Evolutionary conservation across 306 rosid species (phyloP).

Genomic region (Trichosanthes cucumerina): DNA sequence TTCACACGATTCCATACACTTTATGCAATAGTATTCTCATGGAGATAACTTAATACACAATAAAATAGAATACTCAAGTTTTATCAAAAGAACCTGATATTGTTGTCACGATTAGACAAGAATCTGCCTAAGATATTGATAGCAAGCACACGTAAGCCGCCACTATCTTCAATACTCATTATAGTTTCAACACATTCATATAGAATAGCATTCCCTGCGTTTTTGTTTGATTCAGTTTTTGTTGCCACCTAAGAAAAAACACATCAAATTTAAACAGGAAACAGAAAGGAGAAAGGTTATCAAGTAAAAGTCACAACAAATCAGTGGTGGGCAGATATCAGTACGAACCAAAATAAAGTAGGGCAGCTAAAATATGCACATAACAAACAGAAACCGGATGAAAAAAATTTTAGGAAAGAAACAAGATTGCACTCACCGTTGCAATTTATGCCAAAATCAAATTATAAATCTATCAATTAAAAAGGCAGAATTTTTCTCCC

Average conservation of each 20-base stretch:
- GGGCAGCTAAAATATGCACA: neutral
- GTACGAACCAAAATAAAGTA: neutral
- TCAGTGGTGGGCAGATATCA: neutral
- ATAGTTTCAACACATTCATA: conserved; percentile 96
- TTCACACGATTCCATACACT: neutral
- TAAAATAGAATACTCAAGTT: neutral
- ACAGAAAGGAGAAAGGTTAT: conserved; percentile 10
- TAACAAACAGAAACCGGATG: neutral
- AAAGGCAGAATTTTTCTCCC: neutral
- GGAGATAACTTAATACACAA: neutral
- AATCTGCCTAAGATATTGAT: conserved; percentile 94
- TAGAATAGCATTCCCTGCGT: conserved; percentile 92
- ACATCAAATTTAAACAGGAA: conserved; percentile 9
- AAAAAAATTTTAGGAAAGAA: neutral
- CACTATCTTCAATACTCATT: conserved; percentile 93
- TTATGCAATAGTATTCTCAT: neutral
- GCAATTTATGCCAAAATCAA: neutral
- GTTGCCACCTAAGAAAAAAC: conserved; percentile 73
- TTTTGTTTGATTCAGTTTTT: conserved; percentile 94
- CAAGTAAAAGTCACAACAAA: conserved; percentile 8
- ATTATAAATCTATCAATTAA: neutral
- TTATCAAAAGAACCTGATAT: conserved; percentile 62
- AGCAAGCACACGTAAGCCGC: conserved; percentile 97
- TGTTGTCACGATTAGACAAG: conserved; percentile 93
- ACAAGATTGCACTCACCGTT: neutral